These are phyloP conservation scores for Conticribra guillardii DNA, from an alignment of 108 stramenopile genomes.

Conservation along the genomic window DNA sequence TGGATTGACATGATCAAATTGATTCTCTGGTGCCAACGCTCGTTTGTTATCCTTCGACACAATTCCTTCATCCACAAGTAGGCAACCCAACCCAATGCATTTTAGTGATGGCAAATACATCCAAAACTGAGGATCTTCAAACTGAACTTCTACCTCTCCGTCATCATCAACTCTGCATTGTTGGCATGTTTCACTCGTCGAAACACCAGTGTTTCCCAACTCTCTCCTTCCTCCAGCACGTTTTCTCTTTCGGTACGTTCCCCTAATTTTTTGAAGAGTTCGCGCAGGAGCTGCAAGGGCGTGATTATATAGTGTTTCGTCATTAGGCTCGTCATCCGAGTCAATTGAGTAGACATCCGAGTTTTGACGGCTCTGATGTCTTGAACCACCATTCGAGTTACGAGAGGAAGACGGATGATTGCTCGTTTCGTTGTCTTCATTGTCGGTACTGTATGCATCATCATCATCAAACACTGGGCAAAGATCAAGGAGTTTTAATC, in stretches of 20 bases:
- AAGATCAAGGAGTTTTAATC: slow-evolving; percentile 85
- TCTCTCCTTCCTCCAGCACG: background rate
- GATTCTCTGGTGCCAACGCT: slow-evolving; percentile 9
- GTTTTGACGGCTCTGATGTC: slow-evolving; percentile 10
- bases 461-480: slow-evolving; percentile 71
- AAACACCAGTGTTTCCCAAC: background rate
- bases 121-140: slow-evolving; percentile 93
- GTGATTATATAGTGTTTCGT: slow-evolving; percentile 38
- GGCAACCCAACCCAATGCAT: slow-evolving; percentile 82
- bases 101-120: slow-evolving; percentile 85
- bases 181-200: background rate
- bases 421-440: slow-evolving; percentile 26
- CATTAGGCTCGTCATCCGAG: slow-evolving; percentile 28
- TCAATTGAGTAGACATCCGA: slow-evolving; percentile 15
- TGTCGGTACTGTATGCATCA: slow-evolving; percentile 28
- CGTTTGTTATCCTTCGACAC: slow-evolving; percentile 25
- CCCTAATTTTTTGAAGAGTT: slow-evolving; percentile 27
- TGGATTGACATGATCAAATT: background rate
- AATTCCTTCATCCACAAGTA: slow-evolving; percentile 55
- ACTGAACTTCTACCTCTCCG: slow-evolving; percentile 75
- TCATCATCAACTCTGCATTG: slow-evolving; percentile 7
- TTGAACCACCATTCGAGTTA: background rate
- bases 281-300: slow-evolving; percentile 33
- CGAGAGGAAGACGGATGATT: slow-evolving; percentile 11
- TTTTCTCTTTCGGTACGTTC: slow-evolving; percentile 27